phyloP scores from a whole-genome alignment of 2,329 filamentous ascomycete genomes.

The Teratosphaeria destructans region DNA sequence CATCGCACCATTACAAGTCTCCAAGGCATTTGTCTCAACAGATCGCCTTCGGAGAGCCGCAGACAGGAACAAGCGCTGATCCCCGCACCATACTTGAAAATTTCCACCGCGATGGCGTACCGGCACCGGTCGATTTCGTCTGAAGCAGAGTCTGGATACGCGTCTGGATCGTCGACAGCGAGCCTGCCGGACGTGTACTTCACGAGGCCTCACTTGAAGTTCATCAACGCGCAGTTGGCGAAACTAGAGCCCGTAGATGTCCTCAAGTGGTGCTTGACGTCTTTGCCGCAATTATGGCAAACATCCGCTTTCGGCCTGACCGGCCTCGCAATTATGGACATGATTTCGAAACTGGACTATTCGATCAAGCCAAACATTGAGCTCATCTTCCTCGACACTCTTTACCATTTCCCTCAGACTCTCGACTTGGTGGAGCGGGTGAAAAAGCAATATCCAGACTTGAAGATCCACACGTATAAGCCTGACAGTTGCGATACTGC shows the following conservation, averaged over 20 bases:
- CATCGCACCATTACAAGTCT: not conserved
- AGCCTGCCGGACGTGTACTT: conserved; percentile 70
- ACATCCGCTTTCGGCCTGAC: conserved; percentile 43
- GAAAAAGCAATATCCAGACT: conserved; percentile 62
- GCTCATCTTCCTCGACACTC: conserved; percentile 45
- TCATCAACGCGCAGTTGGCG: conserved; percentile 82
- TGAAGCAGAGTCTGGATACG: conserved; percentile 73
- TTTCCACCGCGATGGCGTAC: conserved; percentile 13
- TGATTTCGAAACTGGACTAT: conserved; percentile 64
- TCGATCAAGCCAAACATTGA: conserved; percentile 45
- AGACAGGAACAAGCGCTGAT: not conserved
- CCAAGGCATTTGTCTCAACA: not conserved
- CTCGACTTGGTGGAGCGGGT: conserved; percentile 53
- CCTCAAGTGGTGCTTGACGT: conserved; percentile 80
- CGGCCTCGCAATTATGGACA: conserved; percentile 44
- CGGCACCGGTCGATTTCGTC: conserved; percentile 17
- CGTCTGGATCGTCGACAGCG: conserved; percentile 53
- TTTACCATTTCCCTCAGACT: conserved; percentile 43
- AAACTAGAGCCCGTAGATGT: conserved; percentile 82
- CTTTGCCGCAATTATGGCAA: conserved; percentile 66
- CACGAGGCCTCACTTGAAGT: conserved; percentile 76
- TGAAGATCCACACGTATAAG: conserved; percentile 81
- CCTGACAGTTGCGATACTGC: conserved; percentile 64
- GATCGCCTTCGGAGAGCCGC: not conserved
- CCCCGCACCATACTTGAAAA: not conserved